These are phyloP conservation scores for Pseudogymnoascus sp. DNA, from an alignment of 2,329 filamentous ascomycete species.

Conservation along the genomic window DNA sequence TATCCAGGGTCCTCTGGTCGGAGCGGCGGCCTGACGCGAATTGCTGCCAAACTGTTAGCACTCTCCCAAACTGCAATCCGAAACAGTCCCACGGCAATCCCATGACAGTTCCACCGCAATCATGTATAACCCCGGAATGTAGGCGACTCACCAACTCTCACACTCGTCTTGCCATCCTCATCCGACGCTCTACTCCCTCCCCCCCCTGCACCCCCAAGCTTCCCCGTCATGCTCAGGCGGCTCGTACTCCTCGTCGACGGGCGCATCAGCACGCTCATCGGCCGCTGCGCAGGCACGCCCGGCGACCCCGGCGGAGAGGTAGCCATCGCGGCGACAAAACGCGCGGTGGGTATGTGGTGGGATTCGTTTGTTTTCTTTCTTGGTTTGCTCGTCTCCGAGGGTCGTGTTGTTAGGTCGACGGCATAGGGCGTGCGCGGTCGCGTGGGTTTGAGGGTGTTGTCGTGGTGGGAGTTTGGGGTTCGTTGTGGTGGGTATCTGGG, in stretches of 20 bases:
- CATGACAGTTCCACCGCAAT: conserved; percentile 3
- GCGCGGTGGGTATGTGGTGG: conserved; percentile 15
- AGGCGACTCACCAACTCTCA: conserved; percentile 80
- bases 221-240: conserved; percentile 77
- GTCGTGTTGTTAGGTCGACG: neutral
- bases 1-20: conserved; percentile 79
- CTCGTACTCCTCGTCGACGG: conserved; percentile 67
- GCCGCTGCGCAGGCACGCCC: conserved; percentile 50
- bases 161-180: conserved; percentile 81
- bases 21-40: conserved; percentile 84
- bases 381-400: neutral
- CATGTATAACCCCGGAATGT: neutral
- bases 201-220: conserved; percentile 38
- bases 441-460: neutral
- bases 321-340: conserved; percentile 41
- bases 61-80: conserved; percentile 7
- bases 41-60: conserved; percentile 46
- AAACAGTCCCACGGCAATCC: conserved; percentile 6
- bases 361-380: conserved; percentile 17
- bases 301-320: conserved; percentile 64
- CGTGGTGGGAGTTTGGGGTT: neutral
- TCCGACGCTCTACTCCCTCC: conserved; percentile 78
- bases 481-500: neutral
- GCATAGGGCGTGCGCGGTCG: neutral
- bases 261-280: conserved; percentile 73